Evolutionary conservation across 2,329 filamentous ascomycete genomes (phyloP).

Genomic region (Scedosporium boydii): DNA sequence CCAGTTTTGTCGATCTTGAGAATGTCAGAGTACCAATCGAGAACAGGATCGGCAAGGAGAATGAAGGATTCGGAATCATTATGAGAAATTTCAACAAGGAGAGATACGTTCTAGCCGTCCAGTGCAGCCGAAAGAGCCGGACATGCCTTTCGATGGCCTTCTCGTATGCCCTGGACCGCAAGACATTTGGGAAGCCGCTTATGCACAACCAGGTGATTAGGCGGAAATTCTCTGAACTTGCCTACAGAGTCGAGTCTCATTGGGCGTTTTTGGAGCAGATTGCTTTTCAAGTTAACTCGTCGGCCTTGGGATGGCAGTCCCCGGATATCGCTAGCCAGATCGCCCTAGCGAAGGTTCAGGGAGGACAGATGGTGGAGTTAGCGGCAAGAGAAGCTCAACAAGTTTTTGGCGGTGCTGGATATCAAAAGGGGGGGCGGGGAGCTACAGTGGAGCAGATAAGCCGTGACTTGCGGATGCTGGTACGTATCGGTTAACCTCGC

Average conservation of each 20-base stretch:
- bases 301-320: conserved; percentile 17
- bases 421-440: conserved; percentile 37
- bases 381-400: conserved; percentile 44
- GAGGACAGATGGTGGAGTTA: conserved; percentile 37
- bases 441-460: conserved; percentile 43
- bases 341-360: conserved; percentile 34
- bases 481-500: neutral
- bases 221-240: conserved; percentile 49
- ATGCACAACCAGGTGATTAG: conserved; percentile 50
- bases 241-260: conserved; percentile 49
- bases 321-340: conserved; percentile 22
- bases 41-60: conserved; percentile 44
- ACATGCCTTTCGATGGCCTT: conserved; percentile 44
- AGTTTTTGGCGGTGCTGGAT: conserved; percentile 42
- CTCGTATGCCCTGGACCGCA: conserved; percentile 37
- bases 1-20: conserved; percentile 46
- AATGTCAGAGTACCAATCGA: conserved; percentile 43
- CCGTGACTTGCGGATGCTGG: conserved; percentile 34
- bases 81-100: conserved; percentile 54
- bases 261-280: conserved; percentile 55
- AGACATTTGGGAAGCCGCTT: conserved; percentile 50
- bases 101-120: conserved; percentile 46
- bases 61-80: conserved; percentile 45
- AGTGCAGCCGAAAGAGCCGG: conserved; percentile 47
- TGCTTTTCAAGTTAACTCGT: conserved; percentile 38